phyloP scores from a whole-genome alignment of 2,329 filamentous ascomycete species.

The Ophiostoma sp. region DNA sequence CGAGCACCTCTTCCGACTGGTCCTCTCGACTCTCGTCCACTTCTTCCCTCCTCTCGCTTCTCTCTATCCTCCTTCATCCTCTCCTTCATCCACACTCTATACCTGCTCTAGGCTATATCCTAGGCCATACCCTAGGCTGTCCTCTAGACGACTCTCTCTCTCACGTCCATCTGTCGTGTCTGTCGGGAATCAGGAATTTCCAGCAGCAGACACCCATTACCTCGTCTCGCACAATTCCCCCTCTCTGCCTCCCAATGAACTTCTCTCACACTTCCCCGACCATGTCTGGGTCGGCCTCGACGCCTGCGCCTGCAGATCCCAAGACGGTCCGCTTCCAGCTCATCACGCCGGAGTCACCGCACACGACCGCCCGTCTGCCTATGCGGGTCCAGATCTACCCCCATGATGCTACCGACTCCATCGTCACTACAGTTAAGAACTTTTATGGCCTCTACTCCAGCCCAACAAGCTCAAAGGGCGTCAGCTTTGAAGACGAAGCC shows the following conservation, averaged over 20 bases:
- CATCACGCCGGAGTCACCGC: conserved; percentile 60
- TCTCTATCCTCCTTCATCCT: background rate
- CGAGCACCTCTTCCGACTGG: background rate
- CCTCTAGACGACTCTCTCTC: background rate
- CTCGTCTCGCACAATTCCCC: background rate
- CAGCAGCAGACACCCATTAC: background rate
- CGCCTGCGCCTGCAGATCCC: conserved; percentile 40
- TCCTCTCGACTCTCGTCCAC: conserved; percentile 11
- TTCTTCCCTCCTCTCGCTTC: background rate
- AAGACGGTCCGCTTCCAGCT: conserved; percentile 79
- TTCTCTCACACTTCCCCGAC: conserved; percentile 20
- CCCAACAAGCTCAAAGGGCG: conserved; percentile 62
- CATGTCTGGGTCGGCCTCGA: conserved; percentile 29
- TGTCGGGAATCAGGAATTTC: background rate
- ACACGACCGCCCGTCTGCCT: conserved; percentile 69
- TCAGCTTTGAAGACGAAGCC: conserved; percentile 89
- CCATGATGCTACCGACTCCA: conserved; percentile 94
- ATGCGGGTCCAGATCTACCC: conserved; percentile 87
- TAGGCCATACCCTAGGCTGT: no score
- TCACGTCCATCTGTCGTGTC: background rate
- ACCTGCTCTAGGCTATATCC: background rate
- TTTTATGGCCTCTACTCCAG: conserved; percentile 94
- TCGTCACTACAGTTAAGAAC: conserved; percentile 97
- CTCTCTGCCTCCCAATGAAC: conserved; percentile 22
- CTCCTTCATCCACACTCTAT: background rate